Conservation (phyloP, 2,329 filamentous ascomycete genomes). For the Colletotrichum plurivorum region DNA sequence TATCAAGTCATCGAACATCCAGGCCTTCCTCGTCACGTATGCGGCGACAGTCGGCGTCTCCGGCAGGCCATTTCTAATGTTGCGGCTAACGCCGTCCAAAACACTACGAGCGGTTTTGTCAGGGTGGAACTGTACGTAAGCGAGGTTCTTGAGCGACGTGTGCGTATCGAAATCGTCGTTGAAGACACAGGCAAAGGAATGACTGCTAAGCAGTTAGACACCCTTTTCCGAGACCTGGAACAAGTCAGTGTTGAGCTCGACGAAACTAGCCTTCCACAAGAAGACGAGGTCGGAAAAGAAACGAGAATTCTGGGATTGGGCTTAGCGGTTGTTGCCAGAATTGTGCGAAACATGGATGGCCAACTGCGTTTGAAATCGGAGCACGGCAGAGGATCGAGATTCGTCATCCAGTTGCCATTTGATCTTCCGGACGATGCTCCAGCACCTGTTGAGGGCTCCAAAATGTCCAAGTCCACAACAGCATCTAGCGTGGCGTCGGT, state of each 20-base stretch:
- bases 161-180: constrained; percentile 80
- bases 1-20: constrained; percentile 79
- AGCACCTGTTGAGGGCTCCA: constrained; percentile 42
- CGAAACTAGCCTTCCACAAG: constrained; percentile 42
- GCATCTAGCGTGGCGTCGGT: constrained; percentile 49
- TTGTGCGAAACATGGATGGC: constrained; percentile 91
- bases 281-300: constrained; percentile 46
- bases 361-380: constrained; percentile 89
- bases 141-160: constrained; percentile 65
- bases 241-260: constrained; percentile 66
- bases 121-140: constrained; percentile 78
- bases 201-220: constrained; percentile 73
- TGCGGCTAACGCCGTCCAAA: constrained; percentile 86
- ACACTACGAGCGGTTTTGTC: constrained; percentile 78
- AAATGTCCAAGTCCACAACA: constrained; percentile 38
- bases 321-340: constrained; percentile 88
- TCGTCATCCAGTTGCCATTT: constrained; percentile 85
- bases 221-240: constrained; percentile 71
- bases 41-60: constrained; percentile 85
- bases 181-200: constrained; percentile 83
- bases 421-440: constrained; percentile 65
- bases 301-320: constrained; percentile 79
- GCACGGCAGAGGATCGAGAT: constrained; percentile 84
- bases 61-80: constrained; percentile 87
- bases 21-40: constrained; percentile 78